Conservation (phyloP, 371 early-diverging fungal species). For the Apophysomyces trapeziformis region DNA sequence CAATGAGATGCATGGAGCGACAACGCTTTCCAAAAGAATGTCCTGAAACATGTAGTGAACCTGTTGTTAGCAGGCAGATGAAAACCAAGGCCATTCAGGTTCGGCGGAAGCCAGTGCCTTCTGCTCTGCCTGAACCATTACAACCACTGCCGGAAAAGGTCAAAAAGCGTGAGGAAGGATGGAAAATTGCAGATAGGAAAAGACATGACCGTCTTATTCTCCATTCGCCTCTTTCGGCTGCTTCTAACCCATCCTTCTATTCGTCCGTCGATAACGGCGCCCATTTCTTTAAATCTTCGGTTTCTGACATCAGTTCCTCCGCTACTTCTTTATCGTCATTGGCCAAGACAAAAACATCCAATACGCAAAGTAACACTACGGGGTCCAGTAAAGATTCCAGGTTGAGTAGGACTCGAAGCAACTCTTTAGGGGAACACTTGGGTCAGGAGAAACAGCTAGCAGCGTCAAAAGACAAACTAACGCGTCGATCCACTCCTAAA, state of each 20-base stretch:
- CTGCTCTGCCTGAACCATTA: conserved; percentile 4
- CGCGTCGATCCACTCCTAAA: conserved; percentile 11
- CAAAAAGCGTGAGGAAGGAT: neutral
- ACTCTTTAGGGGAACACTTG: neutral
- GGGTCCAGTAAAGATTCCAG: neutral
- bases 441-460: neutral
- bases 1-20: neutral
- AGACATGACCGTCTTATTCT: conserved; percentile 10
- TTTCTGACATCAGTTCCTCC: neutral
- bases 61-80: neutral
- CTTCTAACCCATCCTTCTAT: neutral
- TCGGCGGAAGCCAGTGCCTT: conserved; percentile 15
- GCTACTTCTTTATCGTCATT: neutral
- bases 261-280: neutral
- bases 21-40: neutral
- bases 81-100: neutral
- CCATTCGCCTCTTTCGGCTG: conserved; percentile 17
- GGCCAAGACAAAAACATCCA: neutral
- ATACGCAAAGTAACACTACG: neutral
- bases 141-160: neutral
- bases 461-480: neutral
- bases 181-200: conserved; percentile 1
- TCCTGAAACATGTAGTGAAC: neutral
- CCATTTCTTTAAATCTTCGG: neutral
- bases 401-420: neutral